phyloP scores from a whole-genome alignment of 805 yeast species.

The Yamadazyma kitorensis region DNA sequence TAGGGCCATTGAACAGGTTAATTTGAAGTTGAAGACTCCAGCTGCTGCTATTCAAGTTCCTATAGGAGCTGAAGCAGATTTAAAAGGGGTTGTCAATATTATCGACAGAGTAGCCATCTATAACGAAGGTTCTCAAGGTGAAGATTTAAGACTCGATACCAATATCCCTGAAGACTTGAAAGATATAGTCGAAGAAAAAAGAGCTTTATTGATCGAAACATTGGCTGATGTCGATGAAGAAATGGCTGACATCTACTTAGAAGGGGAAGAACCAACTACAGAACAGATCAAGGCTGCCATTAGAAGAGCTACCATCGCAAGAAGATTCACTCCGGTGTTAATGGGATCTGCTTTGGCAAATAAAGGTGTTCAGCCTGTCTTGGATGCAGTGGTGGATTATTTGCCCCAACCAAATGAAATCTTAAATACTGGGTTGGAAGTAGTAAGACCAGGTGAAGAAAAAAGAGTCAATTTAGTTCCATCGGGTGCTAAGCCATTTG shows the following conservation, averaged over 20 bases:
- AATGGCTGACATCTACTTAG: conserved; percentile 88
- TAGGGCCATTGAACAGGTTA: conserved; percentile 88
- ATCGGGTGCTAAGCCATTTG: conserved; percentile 72
- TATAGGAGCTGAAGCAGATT: conserved; percentile 85
- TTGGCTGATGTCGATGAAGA: conserved; percentile 98
- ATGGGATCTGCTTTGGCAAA: conserved; percentile 99
- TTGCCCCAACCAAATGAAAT: conserved; percentile 95
- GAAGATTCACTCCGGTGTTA: conserved; percentile 97
- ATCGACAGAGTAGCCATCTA: conserved; percentile 84
- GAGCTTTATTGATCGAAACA: conserved; percentile 82
- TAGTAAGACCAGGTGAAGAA: conserved; percentile 52
- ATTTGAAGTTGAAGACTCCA: conserved; percentile 80
- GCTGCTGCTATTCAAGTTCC: conserved; percentile 99
- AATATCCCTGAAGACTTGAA: conserved; percentile 77
- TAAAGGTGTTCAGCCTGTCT: conserved; percentile 90
- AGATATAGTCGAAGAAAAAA: conserved; percentile 85
- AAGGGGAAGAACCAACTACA: conserved; percentile 82
- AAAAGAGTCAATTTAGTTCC: conserved; percentile 71
- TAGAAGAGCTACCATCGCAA: conserved; percentile 91
- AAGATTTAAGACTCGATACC: conserved; percentile 53
- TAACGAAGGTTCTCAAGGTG: conserved; percentile 91
- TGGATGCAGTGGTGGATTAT: conserved; percentile 94
- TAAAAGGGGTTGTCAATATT: conserved; percentile 88
- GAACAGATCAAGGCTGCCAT: conserved; percentile 87
- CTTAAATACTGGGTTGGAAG: conserved; percentile 84